Conservation (phyloP, 2,329 filamentous ascomycete species). For the Trichoderma arundinaceum region DNA sequence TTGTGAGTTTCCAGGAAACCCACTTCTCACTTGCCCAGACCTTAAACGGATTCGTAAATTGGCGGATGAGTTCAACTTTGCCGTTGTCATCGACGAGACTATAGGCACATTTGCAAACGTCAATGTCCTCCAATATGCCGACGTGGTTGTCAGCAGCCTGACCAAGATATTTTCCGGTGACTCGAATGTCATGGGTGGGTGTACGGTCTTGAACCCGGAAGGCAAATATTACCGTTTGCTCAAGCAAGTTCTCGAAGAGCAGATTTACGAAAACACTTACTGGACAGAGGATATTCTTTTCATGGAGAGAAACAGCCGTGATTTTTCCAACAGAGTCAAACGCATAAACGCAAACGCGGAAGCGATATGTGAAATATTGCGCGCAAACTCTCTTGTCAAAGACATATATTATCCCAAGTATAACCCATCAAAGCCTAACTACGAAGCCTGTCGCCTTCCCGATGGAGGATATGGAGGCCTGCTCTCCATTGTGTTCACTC, state of each 20-base stretch:
- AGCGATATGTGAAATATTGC: conserved; percentile 75
- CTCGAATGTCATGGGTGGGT: conserved; percentile 97
- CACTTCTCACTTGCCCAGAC: conserved; percentile 83
- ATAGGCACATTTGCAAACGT: conserved; percentile 97
- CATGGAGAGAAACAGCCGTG: conserved; percentile 93
- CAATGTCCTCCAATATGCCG: conserved; percentile 86
- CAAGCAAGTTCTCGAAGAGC: conserved; percentile 66
- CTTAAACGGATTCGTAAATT: conserved; percentile 78
- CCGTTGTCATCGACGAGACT: conserved; percentile 91
- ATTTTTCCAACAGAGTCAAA: conserved; percentile 82
- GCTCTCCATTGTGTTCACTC: conserved; percentile 80
- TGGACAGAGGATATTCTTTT: conserved; percentile 95
- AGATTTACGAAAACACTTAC: conserved; percentile 81
- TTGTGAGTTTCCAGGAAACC: conserved; percentile 95
- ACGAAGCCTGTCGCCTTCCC: conserved; percentile 77
- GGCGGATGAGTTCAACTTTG: conserved; percentile 85
- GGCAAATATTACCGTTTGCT: conserved; percentile 72
- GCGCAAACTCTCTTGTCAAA: conserved; percentile 67
- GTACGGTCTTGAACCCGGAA: conserved; percentile 67
- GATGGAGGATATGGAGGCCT: conserved; percentile 88
- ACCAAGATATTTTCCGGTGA: conserved; percentile 98
- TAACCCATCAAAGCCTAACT: conserved; percentile 70
- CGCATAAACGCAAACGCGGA: conserved; percentile 87
- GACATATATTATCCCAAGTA: conserved; percentile 86
- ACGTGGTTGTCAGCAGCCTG: conserved; percentile 91